phyloP scores from a whole-genome alignment of 129 eudicot genomes.

The Chrysanthemum makinoi region DNA sequence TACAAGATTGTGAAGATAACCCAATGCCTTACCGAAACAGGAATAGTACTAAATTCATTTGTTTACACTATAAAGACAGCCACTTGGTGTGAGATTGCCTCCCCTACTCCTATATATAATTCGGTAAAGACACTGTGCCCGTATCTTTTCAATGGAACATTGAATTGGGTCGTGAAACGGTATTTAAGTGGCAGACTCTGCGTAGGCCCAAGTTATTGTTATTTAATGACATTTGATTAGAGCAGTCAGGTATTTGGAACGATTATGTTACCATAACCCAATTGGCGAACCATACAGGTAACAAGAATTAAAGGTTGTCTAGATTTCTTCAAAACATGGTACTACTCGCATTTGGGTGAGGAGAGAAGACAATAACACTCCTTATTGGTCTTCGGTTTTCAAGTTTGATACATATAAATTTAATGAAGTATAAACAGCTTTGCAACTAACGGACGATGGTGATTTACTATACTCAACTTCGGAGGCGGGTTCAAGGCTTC shows the following conservation, averaged over 20 bases:
- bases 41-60: background rate
- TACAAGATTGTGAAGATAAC: background rate
- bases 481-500: background rate
- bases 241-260: background rate
- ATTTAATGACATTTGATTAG: background rate
- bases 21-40: background rate
- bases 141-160: background rate
- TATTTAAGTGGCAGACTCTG: background rate
- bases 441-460: background rate
- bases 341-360: background rate
- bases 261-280: background rate
- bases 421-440: background rate
- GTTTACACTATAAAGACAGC: background rate
- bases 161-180: background rate
- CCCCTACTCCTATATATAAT: background rate
- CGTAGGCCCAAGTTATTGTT: background rate
- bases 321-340: background rate
- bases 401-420: background rate
- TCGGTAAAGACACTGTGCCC: background rate
- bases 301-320: background rate
- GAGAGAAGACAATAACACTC: slow-evolving; percentile 1
- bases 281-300: background rate
- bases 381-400: background rate
- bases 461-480: background rate
- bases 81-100: background rate